Percentiles rank a stretch among this genome's conserved stretches.
Conservation (phyloP, 2,329 filamentous ascomycete genomes). For the Fusarium beomiforme region DNA sequence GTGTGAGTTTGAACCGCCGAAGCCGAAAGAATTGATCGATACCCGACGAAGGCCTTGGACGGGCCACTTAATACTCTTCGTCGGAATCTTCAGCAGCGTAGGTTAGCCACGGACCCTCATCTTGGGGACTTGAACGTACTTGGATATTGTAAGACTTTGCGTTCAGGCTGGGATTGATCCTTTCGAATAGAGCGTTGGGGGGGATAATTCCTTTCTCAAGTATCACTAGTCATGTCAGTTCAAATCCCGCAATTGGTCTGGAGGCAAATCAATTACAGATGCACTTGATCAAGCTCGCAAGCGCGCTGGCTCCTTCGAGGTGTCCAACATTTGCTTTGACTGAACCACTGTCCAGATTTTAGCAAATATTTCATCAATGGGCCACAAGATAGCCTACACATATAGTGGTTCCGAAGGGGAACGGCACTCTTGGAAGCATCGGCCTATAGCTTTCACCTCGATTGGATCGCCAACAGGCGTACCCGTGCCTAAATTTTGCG, state of each 20-base stretch:
- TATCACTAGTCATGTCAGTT: background rate
- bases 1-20: conserved; percentile 56
- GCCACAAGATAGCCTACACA: background rate
- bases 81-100: background rate
- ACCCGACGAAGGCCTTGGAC: background rate
- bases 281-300: conserved; percentile 8
- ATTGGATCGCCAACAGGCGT: conserved; percentile 14
- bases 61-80: background rate
- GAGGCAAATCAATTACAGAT: background rate
- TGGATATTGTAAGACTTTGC: background rate
- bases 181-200: background rate
- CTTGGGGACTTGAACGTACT: background rate
- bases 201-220: conserved; percentile 6
- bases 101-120: background rate
- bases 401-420: background rate
- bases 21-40: conserved; percentile 58
- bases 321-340: conserved; percentile 6
- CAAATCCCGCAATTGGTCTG: fast-evolving
- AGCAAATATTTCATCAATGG: fast-evolving
- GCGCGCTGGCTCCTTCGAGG: conserved; percentile 4
- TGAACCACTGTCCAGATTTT: background rate
- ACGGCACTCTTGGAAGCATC: background rate
- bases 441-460: background rate
- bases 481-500: background rate
- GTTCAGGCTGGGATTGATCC: background rate